Base-by-base conservation (phyloP, 805 yeast genomes). In the Torulaspora franciscae region DNA sequence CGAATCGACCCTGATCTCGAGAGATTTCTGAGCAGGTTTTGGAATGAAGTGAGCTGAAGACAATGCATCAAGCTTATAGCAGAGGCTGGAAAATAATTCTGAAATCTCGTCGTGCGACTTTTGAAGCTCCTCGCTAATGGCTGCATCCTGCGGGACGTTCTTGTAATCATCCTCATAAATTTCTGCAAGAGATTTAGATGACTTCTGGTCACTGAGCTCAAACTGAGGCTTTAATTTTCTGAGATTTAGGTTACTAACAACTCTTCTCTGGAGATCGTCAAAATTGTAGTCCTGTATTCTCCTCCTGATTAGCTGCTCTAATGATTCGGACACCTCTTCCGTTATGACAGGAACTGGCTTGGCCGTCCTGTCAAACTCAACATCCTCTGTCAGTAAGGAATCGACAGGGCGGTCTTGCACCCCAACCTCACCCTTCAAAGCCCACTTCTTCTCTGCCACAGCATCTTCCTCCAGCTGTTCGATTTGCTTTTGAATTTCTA, bases 311-410 rank as follows among this genome's bases (percentile, higher is more conserved):
- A 93, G 71, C 42, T 91, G 97, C 62, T 93, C 99, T 17, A 91
- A 67, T 1, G 85, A 71, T 55, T 86, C 95, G 0, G 98, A 88
- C 8, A 84, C 77, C 52, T 90, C 96, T 55, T 80, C 80, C 0
- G 99, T 93, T 45, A 90, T 86, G 6, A 90, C 89, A 0, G 99
- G 99, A 4, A 89, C 97, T 0, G 99, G 96, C 58, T 91, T 91
- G 7, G 96, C 81, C 6, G 89, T 86, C 58, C 98, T 77, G 57
- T 91, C 99, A 59, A 91, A 93, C 54, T 89, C 95, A 43, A 91
- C 69, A 33, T 77, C 88, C 56, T 85, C 95, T 34, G 81, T 83
- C 46, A 93, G 65, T 32, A 93, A 71, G 1, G 97, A 83, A 68
- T 93, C 96, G 35, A 73, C 71, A 6, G 95, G 95, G 61, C 99